Percentiles rank a stretch among this genome's conserved stretches.
These are phyloP conservation scores for Pisolithus orientalis DNA, from an alignment of 768 basidiomycete genomes.

Conservation along the genomic window DNA sequence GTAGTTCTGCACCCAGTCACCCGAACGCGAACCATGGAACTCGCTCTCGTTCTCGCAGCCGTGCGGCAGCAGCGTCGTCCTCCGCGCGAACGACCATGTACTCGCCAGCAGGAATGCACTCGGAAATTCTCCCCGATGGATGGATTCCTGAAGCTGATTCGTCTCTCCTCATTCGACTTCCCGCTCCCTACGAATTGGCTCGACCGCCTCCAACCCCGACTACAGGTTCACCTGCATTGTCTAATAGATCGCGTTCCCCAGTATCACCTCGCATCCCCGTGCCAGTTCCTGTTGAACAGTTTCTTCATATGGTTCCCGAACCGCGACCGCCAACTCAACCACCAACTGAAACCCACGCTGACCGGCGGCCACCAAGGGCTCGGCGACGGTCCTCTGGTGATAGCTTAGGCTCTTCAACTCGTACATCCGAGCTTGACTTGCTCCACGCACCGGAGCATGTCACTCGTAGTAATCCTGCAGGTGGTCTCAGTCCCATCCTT, in stretches of 20 bases:
- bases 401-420: conserved; percentile 42
- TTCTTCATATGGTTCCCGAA: conserved; percentile 27
- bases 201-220: conserved; percentile 31
- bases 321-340: conserved; percentile 23
- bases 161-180: conserved; percentile 52
- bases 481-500: conserved; percentile 50
- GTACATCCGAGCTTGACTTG: conserved; percentile 48
- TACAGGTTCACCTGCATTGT: conserved; percentile 11
- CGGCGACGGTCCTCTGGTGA: conserved; percentile 47
- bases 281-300: conserved; percentile 21
- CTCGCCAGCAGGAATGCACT: conserved; percentile 34
- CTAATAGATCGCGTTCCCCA: conserved; percentile 36
- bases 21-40: conserved; percentile 12
- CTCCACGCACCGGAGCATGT: conserved; percentile 37
- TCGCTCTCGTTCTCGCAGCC: conserved; percentile 7
- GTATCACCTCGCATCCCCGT: conserved; percentile 27
- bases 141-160: conserved; percentile 52
- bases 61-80: conserved; percentile 16
- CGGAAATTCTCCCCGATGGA: conserved; percentile 51
- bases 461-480: conserved; percentile 24
- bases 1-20: conserved; percentile 4
- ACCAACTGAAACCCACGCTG: conserved; percentile 9
- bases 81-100: conserved; percentile 34
- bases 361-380: conserved; percentile 30
- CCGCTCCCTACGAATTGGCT: conserved; percentile 54